Evolutionary conservation across 257 asterid species (phyloP).

Genomic region (Scutellaria baicalensis): DNA sequence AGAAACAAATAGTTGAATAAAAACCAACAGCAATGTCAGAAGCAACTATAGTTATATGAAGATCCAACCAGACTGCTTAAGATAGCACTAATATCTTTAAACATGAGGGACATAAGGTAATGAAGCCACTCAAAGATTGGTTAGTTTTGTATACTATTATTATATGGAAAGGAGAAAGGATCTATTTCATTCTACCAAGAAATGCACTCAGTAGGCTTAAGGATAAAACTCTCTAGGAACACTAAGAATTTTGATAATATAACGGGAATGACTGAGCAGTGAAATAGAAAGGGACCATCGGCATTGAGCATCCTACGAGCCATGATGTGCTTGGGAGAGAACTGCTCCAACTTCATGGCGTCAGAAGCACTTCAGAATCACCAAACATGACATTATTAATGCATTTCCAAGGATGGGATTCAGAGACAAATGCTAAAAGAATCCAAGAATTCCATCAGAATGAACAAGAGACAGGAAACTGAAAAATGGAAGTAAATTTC

Average conservation of each 20-base stretch:
- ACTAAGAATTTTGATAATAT: background rate
- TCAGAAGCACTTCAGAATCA: no score
- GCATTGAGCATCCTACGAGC: background rate
- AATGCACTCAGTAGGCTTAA: background rate
- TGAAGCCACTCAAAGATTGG: background rate
- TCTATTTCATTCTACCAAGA: background rate
- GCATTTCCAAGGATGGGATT: background rate
- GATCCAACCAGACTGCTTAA: conserved; percentile 2
- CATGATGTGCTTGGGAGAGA: no score
- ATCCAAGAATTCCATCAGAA: background rate
- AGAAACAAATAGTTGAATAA: background rate
- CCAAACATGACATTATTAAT: background rate
- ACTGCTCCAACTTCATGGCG: no score
- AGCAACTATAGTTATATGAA: background rate
- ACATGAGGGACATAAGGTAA: background rate
- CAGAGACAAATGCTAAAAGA: background rate
- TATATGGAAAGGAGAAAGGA: background rate
- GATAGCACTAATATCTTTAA: background rate
- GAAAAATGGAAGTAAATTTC: background rate
- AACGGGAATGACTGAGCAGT: background rate
- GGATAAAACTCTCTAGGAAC: background rate
- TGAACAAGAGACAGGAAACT: background rate
- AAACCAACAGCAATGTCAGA: background rate
- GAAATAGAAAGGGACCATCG: background rate
- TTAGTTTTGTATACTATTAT: background rate